Evolutionary conservation across 2,329 filamentous ascomycete genomes (phyloP), one percentile per base, ranked within the genome.

Genomic region (Trichoderma semiorbis): DNA sequence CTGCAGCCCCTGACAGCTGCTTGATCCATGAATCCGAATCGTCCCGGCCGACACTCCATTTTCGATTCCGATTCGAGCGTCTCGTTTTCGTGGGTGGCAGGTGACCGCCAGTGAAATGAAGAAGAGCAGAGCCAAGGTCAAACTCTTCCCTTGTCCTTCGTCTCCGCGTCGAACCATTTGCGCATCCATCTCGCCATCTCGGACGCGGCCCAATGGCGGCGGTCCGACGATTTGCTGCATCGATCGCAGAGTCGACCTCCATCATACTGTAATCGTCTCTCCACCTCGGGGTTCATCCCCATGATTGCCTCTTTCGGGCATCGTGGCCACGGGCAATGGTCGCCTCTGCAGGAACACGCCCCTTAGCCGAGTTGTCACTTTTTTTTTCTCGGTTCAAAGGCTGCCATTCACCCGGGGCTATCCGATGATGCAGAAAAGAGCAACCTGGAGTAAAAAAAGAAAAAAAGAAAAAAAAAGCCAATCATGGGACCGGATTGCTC

Each of bases 1-100:
- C 18, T 21, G 43, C 43, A 50, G 43, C 43, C 69, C 61, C 50
- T 66, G 70, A 68, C 57, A 50, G 57, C 64, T 36, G 3, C 6
- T 7, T 12, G 11, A 16, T 36, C 34, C 36, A 64, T 64, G 70
- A 72, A 72, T 72, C 70, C 70, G 70, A 72, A 72, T 72, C 70
- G 70, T 68, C 70, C 70, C 70, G 70, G 70, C 64, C 16, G 57
- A 36, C 61, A 53, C 43, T 50, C 55, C 68, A 55, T 70, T 26
- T 24, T 64, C 47, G 58, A 64, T 72, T 72, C 70, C 70, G 70
- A 68, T 72, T 72, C 70, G 70, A 71, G 57, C 61, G 47, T 32
- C 58, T 71, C 53, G 50, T 71, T 71, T 71, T 71, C 61, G 60
- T 71, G 60, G 47, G 55, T 47, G 55, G 61, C 69, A 71, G 69